Base-by-base conservation (phyloP, 805 yeast species). In the Cyberlindnera xylosilytica region DNA sequence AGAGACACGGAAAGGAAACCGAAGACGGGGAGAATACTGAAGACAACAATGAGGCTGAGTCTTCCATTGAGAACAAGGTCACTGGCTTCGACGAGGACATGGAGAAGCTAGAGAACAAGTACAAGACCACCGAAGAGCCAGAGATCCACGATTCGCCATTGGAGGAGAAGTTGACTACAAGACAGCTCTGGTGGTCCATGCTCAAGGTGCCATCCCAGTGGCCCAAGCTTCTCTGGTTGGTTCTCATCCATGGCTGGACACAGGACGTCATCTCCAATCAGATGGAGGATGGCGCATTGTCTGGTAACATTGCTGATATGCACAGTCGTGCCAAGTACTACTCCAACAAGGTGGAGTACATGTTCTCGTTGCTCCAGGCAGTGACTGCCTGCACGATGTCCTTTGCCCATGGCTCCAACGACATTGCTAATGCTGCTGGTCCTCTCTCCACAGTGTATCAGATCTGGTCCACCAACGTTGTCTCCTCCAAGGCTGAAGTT, bases 331-430 rank as follows among this genome's bases (percentile, higher is more conserved):
- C 88, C 46, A 80, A 78, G 61, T 78, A 72, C 54, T 83, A 83
- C 63, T 86, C 82, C 59, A 79, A 78, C 73, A 79, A 79, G 61
- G 67, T 80, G 44, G 91, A 83, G 64, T 80, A 73, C 60, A 62
- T 83, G 50, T 83, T 76, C 60, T 77, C 90, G 4, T 66, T 82
- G 48, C 66, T 82, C 41, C 91, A 83, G 64, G 81, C 79, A 39
- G 63, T 83, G 49, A 83, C 90, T 32, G 90, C 91, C 13, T 74
- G 80, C 52, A 83, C 88, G 38, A 82, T 83, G 83, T 83, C 90
- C 2, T 82, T 84, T 62, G 87, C 90, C 6, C 91, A 83, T 57
- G 91, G 91, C 43, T 81, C 91, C 30, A 83, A 83, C 57, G 91
- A 83, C 64, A 81, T 84, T 49, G 74, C 88, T 37, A 83, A 83